Base-by-base conservation (phyloP, 148 eudicot genomes). In the Fagopyrum tataricum region DNA sequence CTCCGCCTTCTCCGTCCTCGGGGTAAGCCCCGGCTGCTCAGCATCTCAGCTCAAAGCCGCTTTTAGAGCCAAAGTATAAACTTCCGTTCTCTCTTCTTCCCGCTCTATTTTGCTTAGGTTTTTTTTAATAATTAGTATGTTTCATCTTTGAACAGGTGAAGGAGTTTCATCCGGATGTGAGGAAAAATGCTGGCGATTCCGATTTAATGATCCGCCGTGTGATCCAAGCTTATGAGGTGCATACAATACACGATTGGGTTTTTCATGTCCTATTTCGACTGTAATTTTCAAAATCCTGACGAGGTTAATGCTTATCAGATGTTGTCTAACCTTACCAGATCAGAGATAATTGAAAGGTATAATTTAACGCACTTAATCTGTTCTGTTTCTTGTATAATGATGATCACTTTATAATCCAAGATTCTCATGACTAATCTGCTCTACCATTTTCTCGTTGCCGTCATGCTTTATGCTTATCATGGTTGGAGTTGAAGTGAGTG, bases 81-180 rank as follows among this genome's bases (percentile, higher is more conserved):
- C 70, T 17, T 20, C 13, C 37, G 10, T 41, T 24, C 47, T 42
- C 10, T 26, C 1, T 39, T 62, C 68, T 47, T 76, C 15, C 0
- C 46, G 23, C 31, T 52, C 56, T 47, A 24, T 4, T 21, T 44
- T 10, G 31, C 42, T 64, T 44, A 52, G 49, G 40, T 12, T 74
- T 48, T 44, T 17, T 20, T 26, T 20, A 44, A 0, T 58, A 15
- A 58, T 75, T 55, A 55, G 26, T 59, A 47, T 71, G 56, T 64
- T 21, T 40, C 11, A 37, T 26, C 43, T 26, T 74, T 72, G 61
- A 51, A 52, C 82, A 93, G 98, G 98, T 94, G 39, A 94, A 94
- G 87, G 84, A 88, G 82, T 94, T 84, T 74, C 98, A 94, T 88
- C 98, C 98, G 56, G 98, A 94, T 85, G 90, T 89, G 49, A 89